Conservation (phyloP, 345 rosid species). For the Physaria fendleri region DNA sequence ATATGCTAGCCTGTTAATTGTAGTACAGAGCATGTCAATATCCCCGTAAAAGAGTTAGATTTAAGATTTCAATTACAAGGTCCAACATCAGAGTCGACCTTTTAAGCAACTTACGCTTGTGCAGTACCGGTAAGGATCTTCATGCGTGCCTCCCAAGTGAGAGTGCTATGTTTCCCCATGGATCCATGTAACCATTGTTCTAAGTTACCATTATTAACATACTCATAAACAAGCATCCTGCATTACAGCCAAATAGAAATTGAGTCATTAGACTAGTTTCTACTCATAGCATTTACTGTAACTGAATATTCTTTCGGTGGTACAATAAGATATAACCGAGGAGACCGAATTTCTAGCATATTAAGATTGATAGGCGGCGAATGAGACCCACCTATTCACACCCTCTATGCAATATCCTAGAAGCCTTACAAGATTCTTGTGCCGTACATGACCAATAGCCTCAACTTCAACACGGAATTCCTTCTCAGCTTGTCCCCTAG, state of each 20-base stretch:
- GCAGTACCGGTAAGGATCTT: constrained; percentile 77
- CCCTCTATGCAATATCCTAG: constrained; percentile 94
- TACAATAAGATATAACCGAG: background rate
- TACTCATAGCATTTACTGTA: background rate
- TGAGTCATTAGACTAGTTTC: background rate
- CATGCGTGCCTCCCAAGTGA: constrained; percentile 87
- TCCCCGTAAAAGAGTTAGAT: background rate
- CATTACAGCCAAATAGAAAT: background rate
- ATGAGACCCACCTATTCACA: constrained; percentile 58
- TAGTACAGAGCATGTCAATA: background rate
- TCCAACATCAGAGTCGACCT: constrained; percentile 6
- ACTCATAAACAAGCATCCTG: constrained; percentile 85
- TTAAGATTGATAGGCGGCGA: constrained; percentile 1
- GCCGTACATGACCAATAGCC: constrained; percentile 94
- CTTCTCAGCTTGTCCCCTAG: constrained; percentile 96
- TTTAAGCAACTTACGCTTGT: constrained; percentile 59
- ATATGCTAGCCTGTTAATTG: constrained; percentile 74
- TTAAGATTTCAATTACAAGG: background rate
- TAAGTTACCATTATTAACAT: constrained; percentile 80
- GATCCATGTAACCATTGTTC: constrained; percentile 83
- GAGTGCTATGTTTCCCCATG: constrained; percentile 43
- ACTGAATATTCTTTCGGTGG: background rate
- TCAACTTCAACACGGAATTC: constrained; percentile 98
- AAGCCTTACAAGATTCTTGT: constrained; percentile 91
- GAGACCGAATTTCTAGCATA: background rate